Evolutionary conservation across 2,329 filamentous ascomycete genomes (phyloP).

Genomic region (Clarireedia sp.): DNA sequence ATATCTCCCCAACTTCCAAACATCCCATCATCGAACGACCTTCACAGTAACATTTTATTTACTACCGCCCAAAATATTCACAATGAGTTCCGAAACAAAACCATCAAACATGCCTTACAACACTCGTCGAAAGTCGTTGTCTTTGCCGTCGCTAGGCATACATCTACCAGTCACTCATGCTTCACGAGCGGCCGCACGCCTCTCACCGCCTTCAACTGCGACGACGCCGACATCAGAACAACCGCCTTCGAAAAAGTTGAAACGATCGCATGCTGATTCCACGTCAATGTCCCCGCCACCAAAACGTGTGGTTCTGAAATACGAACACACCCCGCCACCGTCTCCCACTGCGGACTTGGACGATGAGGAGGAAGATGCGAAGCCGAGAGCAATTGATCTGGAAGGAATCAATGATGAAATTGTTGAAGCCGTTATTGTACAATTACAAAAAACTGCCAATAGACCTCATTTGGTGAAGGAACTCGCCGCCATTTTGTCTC

Average conservation of each 20-base stretch:
- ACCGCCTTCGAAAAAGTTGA: conserved; percentile 59
- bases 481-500: conserved; percentile 70
- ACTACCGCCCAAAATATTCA: background rate
- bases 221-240: conserved; percentile 21
- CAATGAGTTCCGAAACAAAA: conserved; percentile 14
- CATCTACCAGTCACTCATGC: conserved; percentile 66
- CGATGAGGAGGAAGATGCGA: conserved; percentile 36
- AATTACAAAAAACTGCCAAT: conserved; percentile 84
- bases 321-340: conserved; percentile 72
- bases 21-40: conserved; percentile 5
- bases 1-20: conserved; percentile 6
- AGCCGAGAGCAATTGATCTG: conserved; percentile 58
- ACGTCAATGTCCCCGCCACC: conserved; percentile 38
- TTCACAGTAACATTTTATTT: conserved; percentile 1
- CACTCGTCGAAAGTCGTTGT: conserved; percentile 92
- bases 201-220: conserved; percentile 29
- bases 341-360: conserved; percentile 51
- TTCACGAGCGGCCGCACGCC: conserved; percentile 42
- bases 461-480: conserved; percentile 92
- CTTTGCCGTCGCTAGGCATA: conserved; percentile 85
- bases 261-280: conserved; percentile 61
- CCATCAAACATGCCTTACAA: conserved; percentile 75
- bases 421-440: conserved; percentile 80
- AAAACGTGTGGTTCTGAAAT: conserved; percentile 34
- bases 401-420: conserved; percentile 90